Evolutionary conservation across 345 rosid species (phyloP), one percentile per base, ranked within the genome.

Genomic region (Zanthoxylum bungeanum): DNA sequence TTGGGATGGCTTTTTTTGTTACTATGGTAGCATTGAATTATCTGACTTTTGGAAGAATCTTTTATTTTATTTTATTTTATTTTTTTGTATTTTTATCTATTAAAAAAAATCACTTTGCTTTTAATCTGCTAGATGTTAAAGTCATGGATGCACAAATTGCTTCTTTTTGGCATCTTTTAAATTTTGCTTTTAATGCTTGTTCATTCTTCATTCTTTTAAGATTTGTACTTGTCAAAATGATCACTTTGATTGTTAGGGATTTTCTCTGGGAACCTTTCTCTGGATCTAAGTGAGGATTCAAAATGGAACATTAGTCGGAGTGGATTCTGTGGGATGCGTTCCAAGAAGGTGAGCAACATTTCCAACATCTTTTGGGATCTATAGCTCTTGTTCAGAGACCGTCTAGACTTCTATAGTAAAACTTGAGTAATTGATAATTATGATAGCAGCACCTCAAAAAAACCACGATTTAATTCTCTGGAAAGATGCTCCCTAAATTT

Each of bases 281-380:
- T 75, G 44, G 97, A 92, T 56, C 83, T 89, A 60, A 75, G 72
- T 27, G 87, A 89, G 77, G 93, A 79, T 42, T 74, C 98, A 22
- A 85, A 83, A 66, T 89, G 92, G 93, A 92, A 88, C 25, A 92
- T 95, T 51, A 82, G 9, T 70, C 84, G 96, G 53, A 71, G 99
- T 71, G 97, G 99, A 68, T 92, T 92, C 73, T 92, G 97, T 75
- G 99, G 98, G 62, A 95, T 95, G 97, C 87, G 91, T 67, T 91
- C 97, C 62, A 95, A 86, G 87, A 91, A 95, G 97, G 98, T 90
- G 65, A 72, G 30, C 33, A 58, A 4, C 40, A 4, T 9, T 73
- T 36, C 28, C 55, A 33, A 9, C 21, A 28, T 36, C 44, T 31
- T 60, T 36, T 24, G 51, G 34, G 46, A 44, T 64, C 57, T 21